These are phyloP conservation scores for Samsoniella hepiali DNA, from an alignment of 2,329 filamentous ascomycete genomes.

Conservation along the genomic window DNA sequence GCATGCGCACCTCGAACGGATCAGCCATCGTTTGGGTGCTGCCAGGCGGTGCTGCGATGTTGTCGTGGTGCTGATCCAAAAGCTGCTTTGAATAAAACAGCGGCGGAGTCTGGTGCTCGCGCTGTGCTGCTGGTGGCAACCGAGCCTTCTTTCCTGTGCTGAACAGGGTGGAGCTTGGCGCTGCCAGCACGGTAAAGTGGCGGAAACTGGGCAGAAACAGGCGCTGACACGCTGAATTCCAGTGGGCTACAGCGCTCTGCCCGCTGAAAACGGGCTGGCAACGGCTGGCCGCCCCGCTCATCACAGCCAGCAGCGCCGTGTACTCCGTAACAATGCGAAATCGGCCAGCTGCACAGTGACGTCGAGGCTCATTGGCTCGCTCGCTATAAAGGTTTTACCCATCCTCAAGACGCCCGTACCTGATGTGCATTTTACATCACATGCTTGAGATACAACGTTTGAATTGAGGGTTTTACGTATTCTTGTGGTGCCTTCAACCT, in stretches of 20 bases:
- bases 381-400: conserved; percentile 6
- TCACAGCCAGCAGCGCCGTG: not conserved
- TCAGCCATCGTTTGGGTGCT: conserved; percentile 54
- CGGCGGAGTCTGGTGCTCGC: not conserved
- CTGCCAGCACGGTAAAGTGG: conserved; percentile 5
- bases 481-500: too few species aligned
- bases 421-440: conserved; percentile 20
- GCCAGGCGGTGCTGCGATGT: not conserved
- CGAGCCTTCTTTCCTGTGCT: not conserved
- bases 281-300: not conserved
- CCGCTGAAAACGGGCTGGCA: not conserved
- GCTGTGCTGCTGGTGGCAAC: not conserved
- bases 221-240: not conserved
- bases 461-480: not conserved
- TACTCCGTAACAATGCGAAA: not conserved
- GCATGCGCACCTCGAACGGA: conserved; percentile 97
- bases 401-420: conserved; percentile 14
- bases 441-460: not conserved
- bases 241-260: not conserved
- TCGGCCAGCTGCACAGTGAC: conserved; percentile 8
- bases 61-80: not conserved
- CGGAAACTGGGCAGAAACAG: conserved; percentile 5
- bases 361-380: conserved; percentile 4
- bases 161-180: conserved; percentile 1
- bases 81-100: not conserved